A percentile compares a stretch with the other conserved stretches of the same genome.
phyloP scores from a whole-genome alignment of 305 asterid genomes.

The Solanum hybrid region DNA sequence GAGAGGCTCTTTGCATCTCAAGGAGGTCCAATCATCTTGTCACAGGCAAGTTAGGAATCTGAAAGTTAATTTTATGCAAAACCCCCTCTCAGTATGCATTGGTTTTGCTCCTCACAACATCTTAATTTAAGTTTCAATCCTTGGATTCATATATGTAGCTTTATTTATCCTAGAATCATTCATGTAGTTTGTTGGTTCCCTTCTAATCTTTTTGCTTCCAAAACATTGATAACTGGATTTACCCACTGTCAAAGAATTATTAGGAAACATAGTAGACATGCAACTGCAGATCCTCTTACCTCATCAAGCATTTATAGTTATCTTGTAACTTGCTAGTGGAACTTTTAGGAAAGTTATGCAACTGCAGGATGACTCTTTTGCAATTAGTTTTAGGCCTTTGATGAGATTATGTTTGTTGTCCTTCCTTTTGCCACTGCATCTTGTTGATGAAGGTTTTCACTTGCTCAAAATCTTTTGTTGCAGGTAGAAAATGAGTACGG shows the following conservation, averaged over 20 bases:
- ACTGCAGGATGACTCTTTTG: background rate
- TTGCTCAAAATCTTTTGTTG: slow-evolving; percentile 6
- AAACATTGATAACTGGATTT: background rate
- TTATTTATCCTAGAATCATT: background rate
- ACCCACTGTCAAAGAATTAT: background rate
- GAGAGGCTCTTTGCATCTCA: slow-evolving; percentile 87
- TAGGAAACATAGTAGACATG: background rate
- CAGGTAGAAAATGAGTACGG: slow-evolving; percentile 97
- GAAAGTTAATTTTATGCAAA: background rate
- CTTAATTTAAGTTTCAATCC: background rate
- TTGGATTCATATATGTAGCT: background rate
- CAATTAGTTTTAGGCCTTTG: slow-evolving; percentile 3
- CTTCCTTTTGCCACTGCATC: background rate
- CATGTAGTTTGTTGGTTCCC: background rate
- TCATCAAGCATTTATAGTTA: background rate
- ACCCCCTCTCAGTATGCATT: background rate
- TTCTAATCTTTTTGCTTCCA: background rate
- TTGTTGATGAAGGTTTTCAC: background rate
- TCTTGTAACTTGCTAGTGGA: background rate
- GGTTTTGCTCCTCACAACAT: background rate
- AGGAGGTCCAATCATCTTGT: slow-evolving; percentile 89
- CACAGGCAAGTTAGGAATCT: slow-evolving; percentile 53
- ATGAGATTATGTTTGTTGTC: slow-evolving; percentile 3
- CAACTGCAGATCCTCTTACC: background rate
- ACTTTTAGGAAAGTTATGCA: background rate